Evolutionary conservation across 2,329 filamentous ascomycete species (phyloP), one percentile per base, ranked within the genome.

Genomic region (Thelonectria blattea): DNA sequence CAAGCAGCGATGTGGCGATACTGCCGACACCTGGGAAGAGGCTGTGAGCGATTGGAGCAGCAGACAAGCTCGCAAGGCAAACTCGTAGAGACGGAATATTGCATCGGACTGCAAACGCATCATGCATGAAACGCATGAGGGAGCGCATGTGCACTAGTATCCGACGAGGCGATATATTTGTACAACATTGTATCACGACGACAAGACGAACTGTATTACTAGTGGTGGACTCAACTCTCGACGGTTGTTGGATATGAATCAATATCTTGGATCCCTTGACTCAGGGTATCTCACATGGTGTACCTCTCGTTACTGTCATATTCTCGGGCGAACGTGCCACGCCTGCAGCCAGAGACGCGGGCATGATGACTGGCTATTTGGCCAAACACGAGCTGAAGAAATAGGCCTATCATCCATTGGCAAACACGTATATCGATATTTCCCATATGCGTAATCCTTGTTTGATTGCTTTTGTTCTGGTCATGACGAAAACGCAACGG

Each of bases 1-100:
- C 3, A 84, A 83, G 42, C 90, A 93, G 71, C 83, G 92, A 67
- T 98, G 95, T 73, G 85, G 81, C 10, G 84, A 83, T 49, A 78
- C 80, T 41, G 80, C 79, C 2, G 78, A 80, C 43, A 82, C 79
- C 15, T 92, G 89, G 83, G 88, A 93, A 71, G 81, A 84, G 60
- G 88, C 87, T 2, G 73, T 92, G 48, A 82, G 85, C 63, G 76
- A 75, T 39, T 93, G 91, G 91, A 79, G 82, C 66, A 80, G 34
- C 12, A 77, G 52, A 58, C 72, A 69, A 48, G 64, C 65, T 42
- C 45, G 50, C 11, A 57, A 62, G 37, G 54, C 39, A 27, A 27
- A 30, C 32, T 46, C 52, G 48, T 66, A 57, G 37, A 53, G 7
- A 43, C 52, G 22, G 30, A 39, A 17, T 22, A 27, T 8, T 48